Percentiles rank a stretch among this genome's conserved stretches.
These are phyloP conservation scores for Catenaria anguillulae DNA, from an alignment of 371 early-diverging fungal genomes.

Conservation along the genomic window DNA sequence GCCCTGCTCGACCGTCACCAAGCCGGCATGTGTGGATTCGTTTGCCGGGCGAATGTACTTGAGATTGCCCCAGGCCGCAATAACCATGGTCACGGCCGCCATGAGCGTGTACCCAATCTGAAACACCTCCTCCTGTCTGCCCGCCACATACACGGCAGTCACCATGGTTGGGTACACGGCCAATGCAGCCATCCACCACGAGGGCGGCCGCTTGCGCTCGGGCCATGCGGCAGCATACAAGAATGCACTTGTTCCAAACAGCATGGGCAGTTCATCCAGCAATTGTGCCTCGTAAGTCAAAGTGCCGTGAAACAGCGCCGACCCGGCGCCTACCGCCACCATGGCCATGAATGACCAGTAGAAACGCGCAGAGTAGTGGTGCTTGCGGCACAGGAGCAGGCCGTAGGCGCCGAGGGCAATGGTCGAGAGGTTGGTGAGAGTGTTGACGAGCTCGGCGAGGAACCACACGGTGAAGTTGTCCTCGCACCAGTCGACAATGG, in stretches of 20 bases:
- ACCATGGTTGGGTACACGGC: neutral
- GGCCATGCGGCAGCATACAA: neutral
- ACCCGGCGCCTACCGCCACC: constrained; percentile 39
- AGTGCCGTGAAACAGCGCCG: constrained; percentile 48
- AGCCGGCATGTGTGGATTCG: no score
- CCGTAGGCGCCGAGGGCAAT: constrained; percentile 8
- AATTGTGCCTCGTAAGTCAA: constrained; percentile 40
- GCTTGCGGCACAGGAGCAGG: constrained; percentile 1
- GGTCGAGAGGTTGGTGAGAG: constrained; percentile 12
- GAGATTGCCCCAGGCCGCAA: no score
- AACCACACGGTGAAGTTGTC: constrained; percentile 20
- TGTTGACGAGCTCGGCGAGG: constrained; percentile 18
- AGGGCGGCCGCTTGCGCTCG: neutral
- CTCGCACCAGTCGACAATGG: constrained; percentile 23
- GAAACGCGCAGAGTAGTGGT: constrained; percentile 11
- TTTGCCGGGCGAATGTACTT: no score
- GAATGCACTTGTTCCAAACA: constrained; percentile 14
- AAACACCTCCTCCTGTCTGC: neutral
- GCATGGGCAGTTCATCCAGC: constrained; percentile 55
- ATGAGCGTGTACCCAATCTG: neutral
- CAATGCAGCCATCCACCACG: neutral
- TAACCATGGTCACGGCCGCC: neutral
- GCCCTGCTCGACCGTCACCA: no score
- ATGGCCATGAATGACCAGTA: constrained; percentile 7
- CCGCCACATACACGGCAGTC: neutral